A percentile compares a stretch with the other conserved stretches of the same genome.
phyloP scores from a whole-genome alignment of 1,284 basidiomycete species.

The Trichosporon sp. region DNA sequence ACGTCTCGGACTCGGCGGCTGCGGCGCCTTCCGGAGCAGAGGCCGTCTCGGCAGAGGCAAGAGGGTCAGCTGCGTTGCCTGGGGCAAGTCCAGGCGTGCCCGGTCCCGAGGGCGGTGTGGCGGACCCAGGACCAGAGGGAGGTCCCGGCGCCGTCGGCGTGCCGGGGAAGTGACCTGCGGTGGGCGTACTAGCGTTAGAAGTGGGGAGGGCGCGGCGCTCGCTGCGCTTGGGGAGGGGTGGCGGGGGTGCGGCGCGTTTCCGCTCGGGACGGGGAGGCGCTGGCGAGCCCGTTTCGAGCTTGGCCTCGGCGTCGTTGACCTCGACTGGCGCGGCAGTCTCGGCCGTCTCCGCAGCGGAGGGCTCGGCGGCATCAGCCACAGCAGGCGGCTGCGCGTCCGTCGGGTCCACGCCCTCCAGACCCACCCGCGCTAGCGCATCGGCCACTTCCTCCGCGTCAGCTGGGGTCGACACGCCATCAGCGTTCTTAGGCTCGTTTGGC shows the following conservation, averaged over 20 bases:
- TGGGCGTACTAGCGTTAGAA: background rate
- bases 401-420: no score
- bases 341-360: background rate
- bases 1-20: background rate
- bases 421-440: background rate
- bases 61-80: background rate
- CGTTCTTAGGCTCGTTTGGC: slow-evolving; percentile 6
- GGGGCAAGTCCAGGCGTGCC: background rate
- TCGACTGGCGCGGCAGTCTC: background rate
- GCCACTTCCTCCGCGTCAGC: background rate
- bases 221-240: background rate
- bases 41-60: background rate
- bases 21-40: background rate
- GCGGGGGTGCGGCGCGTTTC: background rate
- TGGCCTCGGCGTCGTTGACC: background rate
- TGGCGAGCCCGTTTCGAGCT: no score
- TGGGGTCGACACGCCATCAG: background rate
- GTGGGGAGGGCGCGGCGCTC: background rate
- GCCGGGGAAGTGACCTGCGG: background rate
- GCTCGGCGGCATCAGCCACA: no score
- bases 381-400: no score
- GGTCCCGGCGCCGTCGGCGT: background rate
- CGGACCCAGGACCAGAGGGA: background rate
- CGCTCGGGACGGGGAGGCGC: background rate
- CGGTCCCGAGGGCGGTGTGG: background rate